A percentile compares a stretch with the other conserved stretches of the same genome.
phyloP scores from a whole-genome alignment of 164 flowering plant species.

The Liquidambar formosana region DNA sequence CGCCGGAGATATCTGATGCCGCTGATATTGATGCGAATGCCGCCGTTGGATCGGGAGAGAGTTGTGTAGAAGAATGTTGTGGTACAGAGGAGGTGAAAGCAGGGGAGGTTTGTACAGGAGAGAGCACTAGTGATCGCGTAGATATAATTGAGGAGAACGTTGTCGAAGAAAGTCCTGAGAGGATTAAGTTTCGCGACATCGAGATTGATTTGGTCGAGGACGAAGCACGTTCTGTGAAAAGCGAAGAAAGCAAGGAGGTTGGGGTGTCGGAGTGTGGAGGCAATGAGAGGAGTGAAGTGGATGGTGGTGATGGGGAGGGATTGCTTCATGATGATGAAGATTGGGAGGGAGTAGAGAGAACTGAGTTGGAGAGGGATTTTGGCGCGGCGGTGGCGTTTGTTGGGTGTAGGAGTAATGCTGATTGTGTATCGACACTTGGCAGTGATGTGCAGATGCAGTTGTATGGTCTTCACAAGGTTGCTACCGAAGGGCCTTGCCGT shows the following conservation, averaged over 20 bases:
- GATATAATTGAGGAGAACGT: not conserved
- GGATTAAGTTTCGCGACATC: not conserved
- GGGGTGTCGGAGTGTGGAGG: not conserved
- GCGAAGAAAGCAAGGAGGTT: constrained; percentile 2
- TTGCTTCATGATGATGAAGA: constrained; percentile 47
- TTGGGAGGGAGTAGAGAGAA: constrained; percentile 82
- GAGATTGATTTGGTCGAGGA: constrained; percentile 3
- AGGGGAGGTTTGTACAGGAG: not conserved
- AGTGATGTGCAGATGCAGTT: constrained; percentile 60
- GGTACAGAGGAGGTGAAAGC: not conserved
- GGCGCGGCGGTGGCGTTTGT: constrained; percentile 41
- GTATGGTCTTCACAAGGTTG: constrained; percentile 66
- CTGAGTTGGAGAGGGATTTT: constrained; percentile 54
- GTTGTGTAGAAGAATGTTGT: not conserved
- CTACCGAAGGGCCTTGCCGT: constrained; percentile 66
- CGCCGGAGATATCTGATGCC: not conserved
- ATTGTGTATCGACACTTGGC: constrained; percentile 31
- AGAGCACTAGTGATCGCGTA: not conserved
- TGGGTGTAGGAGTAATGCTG: constrained; percentile 28
- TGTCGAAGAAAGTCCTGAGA: constrained; percentile 14
- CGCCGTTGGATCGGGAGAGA: not conserved
- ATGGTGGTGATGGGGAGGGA: constrained; percentile 13
- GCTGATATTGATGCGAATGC: not conserved
- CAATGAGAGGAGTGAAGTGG: not conserved
- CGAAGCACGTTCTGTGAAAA: constrained; percentile 3